A percentile compares a stretch with the other conserved stretches of the same genome.
Evolutionary conservation across 768 basidiomycete genomes (phyloP).

Genomic region (Dacryopinax spathularia): DNA sequence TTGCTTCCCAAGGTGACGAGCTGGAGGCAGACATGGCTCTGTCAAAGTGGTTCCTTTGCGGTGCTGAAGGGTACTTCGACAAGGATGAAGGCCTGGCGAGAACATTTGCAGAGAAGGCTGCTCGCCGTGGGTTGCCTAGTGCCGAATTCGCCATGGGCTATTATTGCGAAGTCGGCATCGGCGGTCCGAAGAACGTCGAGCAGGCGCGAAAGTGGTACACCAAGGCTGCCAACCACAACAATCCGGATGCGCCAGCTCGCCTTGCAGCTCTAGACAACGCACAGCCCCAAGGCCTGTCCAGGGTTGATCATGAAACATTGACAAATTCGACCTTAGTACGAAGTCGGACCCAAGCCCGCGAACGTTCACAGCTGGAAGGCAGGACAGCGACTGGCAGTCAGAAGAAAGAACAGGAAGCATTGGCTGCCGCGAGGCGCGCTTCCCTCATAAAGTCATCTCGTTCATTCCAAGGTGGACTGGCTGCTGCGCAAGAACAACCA

Average conservation of each 20-base stretch:
- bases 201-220: conserved; percentile 68
- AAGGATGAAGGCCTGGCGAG: conserved; percentile 77
- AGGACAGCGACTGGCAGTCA: conserved; percentile 3
- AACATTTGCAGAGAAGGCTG: conserved; percentile 74
- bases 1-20: conserved; percentile 55
- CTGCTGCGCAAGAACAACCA: neutral
- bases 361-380: conserved; percentile 18
- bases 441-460: neutral
- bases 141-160: conserved; percentile 96
- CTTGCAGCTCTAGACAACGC: conserved; percentile 52
- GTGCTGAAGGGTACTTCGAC: conserved; percentile 57
- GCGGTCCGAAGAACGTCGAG: conserved; percentile 35
- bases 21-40: conserved; percentile 93
- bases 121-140: conserved; percentile 49
- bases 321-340: conserved; percentile 71
- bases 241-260: conserved; percentile 64
- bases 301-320: conserved; percentile 65
- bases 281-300: conserved; percentile 48
- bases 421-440: conserved; percentile 1
- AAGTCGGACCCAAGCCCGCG: conserved; percentile 53
- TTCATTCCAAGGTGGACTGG: neutral
- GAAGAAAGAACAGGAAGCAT: neutral
- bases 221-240: conserved; percentile 61
- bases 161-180: conserved; percentile 86
- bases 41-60: conserved; percentile 94